Conservation (phyloP, 1,284 basidiomycete genomes). For the Boletellus deceptivus region DNA sequence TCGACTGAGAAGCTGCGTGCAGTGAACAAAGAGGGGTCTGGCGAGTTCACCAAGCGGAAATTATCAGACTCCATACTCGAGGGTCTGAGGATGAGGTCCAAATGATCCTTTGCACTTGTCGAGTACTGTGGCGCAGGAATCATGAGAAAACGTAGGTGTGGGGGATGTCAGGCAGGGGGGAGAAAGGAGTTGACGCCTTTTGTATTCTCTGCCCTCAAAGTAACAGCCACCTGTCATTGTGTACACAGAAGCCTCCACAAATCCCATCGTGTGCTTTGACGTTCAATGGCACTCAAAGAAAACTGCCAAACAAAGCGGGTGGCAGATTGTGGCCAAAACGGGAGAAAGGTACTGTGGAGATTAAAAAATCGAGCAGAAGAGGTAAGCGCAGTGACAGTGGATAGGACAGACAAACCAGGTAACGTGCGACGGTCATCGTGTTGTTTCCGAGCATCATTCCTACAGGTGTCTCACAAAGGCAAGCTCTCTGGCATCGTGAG, state of each 20-base stretch:
- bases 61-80: background rate
- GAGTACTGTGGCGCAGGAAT: slow-evolving; percentile 3
- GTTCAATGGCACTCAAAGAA: slow-evolving; percentile 10
- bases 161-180: background rate
- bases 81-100: background rate
- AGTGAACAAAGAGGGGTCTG: background rate
- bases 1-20: slow-evolving; percentile 5
- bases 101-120: slow-evolving; percentile 1
- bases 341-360: slow-evolving; percentile 9
- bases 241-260: slow-evolving; percentile 3
- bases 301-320: slow-evolving; percentile 22
- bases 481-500: too few species aligned
- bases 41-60: slow-evolving; percentile 1
- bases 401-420: slow-evolving; percentile 25
- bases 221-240: slow-evolving; percentile 8
- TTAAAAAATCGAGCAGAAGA: background rate
- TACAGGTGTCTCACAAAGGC: too few species aligned
- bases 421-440: background rate
- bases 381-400: slow-evolving; percentile 7
- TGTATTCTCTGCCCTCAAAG: slow-evolving; percentile 17
- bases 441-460: too few species aligned
- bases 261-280: slow-evolving; percentile 17
- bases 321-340: slow-evolving; percentile 11
- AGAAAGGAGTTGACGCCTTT: slow-evolving; percentile 14
- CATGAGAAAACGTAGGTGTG: slow-evolving; percentile 7